A percentile compares a stretch with the other conserved stretches of the same genome.
These are phyloP conservation scores for Glebionis coronaria DNA, from an alignment of 129 eudicot genomes.

Conservation along the genomic window DNA sequence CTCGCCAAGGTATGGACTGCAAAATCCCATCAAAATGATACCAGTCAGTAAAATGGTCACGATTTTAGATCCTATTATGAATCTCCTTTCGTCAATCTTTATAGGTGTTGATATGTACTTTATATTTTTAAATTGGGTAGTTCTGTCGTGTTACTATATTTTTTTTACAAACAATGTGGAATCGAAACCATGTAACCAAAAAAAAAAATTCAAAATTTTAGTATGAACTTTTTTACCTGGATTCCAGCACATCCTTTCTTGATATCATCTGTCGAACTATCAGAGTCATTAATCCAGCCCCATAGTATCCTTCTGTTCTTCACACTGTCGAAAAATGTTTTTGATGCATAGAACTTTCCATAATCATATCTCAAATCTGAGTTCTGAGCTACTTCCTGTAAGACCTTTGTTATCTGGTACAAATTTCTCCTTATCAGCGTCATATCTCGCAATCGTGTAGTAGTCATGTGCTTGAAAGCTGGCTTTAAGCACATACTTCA, in stretches of 20 bases:
- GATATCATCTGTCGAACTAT: slow-evolving; percentile 24
- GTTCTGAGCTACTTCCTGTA: slow-evolving; percentile 21
- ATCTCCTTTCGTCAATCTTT: too few relatives aligned
- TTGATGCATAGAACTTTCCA: slow-evolving; percentile 46
- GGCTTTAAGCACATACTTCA: slow-evolving; percentile 41
- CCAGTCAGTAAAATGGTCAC: neutral
- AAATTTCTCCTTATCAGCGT: slow-evolving; percentile 28
- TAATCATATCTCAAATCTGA: slow-evolving; percentile 37
- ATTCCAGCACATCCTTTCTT: slow-evolving; percentile 50
- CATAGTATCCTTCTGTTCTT: slow-evolving; percentile 42
- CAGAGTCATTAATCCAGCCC: slow-evolving; percentile 40
- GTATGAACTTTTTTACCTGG: slow-evolving; percentile 26
- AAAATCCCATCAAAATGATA: slow-evolving; percentile 6
- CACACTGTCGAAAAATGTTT: slow-evolving; percentile 34
- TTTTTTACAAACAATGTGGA: too few relatives aligned
- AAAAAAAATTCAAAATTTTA: neutral
- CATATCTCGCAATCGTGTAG: slow-evolving; percentile 31
- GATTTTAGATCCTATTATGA: neutral
- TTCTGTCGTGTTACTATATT: too few relatives aligned
- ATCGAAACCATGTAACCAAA: neutral
- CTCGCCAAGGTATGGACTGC: slow-evolving; percentile 33
- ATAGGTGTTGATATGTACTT: too few relatives aligned
- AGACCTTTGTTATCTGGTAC: slow-evolving; percentile 31
- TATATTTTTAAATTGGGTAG: too few relatives aligned
- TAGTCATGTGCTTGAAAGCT: slow-evolving; percentile 25